Percentiles rank a stretch among this genome's conserved stretches.
phyloP scores from a whole-genome alignment of 257 asterid genomes.

The Salvia rosmarinus region DNA sequence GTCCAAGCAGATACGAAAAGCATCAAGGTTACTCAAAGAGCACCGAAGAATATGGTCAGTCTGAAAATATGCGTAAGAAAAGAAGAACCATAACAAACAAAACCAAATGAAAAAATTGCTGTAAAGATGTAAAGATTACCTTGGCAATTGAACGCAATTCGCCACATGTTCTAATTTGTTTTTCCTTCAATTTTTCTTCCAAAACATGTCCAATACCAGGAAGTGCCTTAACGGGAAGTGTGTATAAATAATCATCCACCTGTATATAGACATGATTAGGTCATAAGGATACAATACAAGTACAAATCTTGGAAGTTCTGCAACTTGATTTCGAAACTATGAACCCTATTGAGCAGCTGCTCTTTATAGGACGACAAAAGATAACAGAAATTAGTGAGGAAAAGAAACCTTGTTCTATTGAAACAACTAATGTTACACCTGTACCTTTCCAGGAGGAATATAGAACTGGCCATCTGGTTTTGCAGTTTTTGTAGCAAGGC shows the following conservation, averaged over 20 bases:
- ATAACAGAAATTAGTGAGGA: neutral
- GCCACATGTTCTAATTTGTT: constrained; percentile 72
- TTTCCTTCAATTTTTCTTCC: constrained; percentile 74
- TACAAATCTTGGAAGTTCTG: constrained; percentile 21
- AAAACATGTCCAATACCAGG: constrained; percentile 92
- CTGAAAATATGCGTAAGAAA: constrained; percentile 3
- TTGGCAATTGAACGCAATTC: constrained; percentile 68
- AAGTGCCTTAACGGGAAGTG: constrained; percentile 92
- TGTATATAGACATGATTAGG: constrained; percentile 39
- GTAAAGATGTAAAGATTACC: constrained; percentile 44
- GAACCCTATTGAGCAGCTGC: constrained; percentile 21
- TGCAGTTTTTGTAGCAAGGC: constrained; percentile 92
- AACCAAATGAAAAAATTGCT: constrained; percentile 13
- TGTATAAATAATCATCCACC: constrained; percentile 71
- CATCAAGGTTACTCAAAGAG: neutral
- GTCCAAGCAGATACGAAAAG: neutral
- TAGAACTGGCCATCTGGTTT: constrained; percentile 90
- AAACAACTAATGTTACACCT: neutral
- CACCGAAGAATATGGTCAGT: neutral
- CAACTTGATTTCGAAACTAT: constrained; percentile 11
- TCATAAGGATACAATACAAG: neutral
- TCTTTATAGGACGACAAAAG: neutral
- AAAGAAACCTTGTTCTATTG: neutral
- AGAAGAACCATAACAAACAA: neutral
- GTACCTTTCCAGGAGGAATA: constrained; percentile 80